phyloP scores from a whole-genome alignment of 1,284 basidiomycete species.

The Heterobasidion parviporum region DNA sequence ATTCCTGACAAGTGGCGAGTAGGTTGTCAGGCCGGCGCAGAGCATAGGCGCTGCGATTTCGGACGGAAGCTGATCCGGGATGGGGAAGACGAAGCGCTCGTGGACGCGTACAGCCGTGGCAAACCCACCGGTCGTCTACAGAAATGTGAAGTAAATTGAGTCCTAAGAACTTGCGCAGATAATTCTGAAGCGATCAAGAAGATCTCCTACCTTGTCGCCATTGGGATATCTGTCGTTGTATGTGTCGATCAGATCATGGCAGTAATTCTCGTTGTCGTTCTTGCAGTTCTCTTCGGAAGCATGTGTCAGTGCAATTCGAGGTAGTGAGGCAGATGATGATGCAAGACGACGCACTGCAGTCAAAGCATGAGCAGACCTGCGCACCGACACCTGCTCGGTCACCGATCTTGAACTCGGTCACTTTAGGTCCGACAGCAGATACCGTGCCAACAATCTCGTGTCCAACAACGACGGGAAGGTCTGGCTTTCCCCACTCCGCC shows the following conservation, averaged over 20 bases:
- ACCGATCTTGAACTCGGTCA: constrained; percentile 50
- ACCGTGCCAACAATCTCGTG: constrained; percentile 62
- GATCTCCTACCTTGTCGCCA: constrained; percentile 17
- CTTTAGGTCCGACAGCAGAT: constrained; percentile 44
- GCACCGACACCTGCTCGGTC: constrained; percentile 62
- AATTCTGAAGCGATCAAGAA: neutral
- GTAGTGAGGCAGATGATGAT: neutral
- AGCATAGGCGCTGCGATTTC: constrained; percentile 46
- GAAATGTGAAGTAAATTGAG: neutral
- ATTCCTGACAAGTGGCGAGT: constrained; percentile 55
- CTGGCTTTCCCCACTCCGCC: constrained; percentile 38
- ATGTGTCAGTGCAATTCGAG: neutral
- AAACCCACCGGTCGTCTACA: constrained; percentile 49
- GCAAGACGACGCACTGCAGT: constrained; percentile 27
- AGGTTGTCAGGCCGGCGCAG: constrained; percentile 63
- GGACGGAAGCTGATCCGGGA: constrained; percentile 51
- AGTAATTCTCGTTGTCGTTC: constrained; percentile 47
- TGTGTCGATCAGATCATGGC: constrained; percentile 25
- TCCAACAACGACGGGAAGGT: constrained; percentile 33
- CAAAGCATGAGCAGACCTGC: constrained; percentile 42
- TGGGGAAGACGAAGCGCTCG: constrained; percentile 61
- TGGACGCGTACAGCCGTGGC: constrained; percentile 58
- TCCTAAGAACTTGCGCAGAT: neutral
- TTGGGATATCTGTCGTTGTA: constrained; percentile 40
- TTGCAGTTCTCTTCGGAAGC: constrained; percentile 32